These are phyloP conservation scores for Albizia julibrissin DNA, from an alignment of 306 rosid genomes.

Conservation along the genomic window DNA sequence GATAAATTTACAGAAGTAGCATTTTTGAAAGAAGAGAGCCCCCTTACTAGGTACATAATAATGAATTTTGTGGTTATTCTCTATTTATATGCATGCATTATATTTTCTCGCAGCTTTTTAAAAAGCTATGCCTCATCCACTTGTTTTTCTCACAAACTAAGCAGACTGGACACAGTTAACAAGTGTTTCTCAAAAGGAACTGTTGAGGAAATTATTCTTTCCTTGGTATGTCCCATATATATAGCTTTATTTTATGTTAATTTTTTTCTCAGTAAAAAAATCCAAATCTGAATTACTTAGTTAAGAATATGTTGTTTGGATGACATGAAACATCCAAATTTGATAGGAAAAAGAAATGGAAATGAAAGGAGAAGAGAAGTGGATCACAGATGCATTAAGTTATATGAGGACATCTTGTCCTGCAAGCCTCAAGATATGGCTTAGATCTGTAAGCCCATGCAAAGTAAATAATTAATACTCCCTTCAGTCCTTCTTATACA, in stretches of 20 bases:
- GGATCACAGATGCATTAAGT: background rate
- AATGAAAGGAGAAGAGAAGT: background rate
- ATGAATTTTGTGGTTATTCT: background rate
- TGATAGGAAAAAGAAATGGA: background rate
- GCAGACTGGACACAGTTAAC: background rate
- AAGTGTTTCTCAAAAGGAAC: constrained; percentile 1
- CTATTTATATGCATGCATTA: background rate
- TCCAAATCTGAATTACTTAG: background rate
- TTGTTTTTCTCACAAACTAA: background rate
- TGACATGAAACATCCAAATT: background rate
- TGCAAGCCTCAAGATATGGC: background rate
- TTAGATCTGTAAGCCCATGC: background rate
- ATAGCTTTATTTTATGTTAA: background rate
- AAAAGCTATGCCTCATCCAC: background rate
- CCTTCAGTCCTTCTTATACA: too few species aligned
- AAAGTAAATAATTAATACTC: too few species aligned
- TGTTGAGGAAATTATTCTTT: background rate
- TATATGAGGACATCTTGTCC: constrained; percentile 4
- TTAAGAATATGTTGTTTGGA: background rate
- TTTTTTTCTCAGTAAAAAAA: background rate
- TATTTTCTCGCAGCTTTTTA: background rate
- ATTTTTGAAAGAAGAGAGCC: background rate
- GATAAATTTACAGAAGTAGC: background rate
- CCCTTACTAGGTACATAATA: background rate
- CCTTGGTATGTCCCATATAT: background rate